Conservation (phyloP, 495 filamentous ascomycete species). For the Astrocystis sublimbata region DNA sequence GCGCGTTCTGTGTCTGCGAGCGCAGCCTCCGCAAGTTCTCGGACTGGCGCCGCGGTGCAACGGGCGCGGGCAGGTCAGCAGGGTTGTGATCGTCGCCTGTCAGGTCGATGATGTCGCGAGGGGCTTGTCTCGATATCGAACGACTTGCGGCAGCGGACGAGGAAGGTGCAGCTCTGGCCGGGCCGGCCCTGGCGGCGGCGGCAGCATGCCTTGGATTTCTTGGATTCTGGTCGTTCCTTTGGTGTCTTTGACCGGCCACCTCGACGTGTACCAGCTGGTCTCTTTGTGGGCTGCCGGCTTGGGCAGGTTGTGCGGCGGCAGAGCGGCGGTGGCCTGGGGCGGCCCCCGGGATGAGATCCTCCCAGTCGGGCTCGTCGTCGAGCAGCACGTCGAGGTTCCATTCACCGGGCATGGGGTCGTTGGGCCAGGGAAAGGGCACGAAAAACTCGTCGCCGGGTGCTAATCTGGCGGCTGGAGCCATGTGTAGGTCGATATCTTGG, state of each 20-base stretch:
- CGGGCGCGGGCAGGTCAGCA: slow-evolving; percentile 7
- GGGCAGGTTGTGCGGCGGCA: too few species aligned
- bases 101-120: slow-evolving; percentile 41
- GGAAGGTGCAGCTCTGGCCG: neutral
- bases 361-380: too few species aligned
- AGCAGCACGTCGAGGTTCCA: too few species aligned
- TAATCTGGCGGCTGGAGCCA: too few species aligned
- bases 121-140: slow-evolving; percentile 13
- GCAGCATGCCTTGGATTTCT: too few species aligned
- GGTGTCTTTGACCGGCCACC: slow-evolving; percentile 11
- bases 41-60: neutral
- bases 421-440: too few species aligned
- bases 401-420: too few species aligned
- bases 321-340: too few species aligned
- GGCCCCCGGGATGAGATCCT: too few species aligned
- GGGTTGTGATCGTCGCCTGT: slow-evolving; percentile 40
- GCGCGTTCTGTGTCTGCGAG: slow-evolving; percentile 32
- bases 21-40: slow-evolving; percentile 35
- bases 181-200: neutral
- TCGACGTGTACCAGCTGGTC: slow-evolving; percentile 35
- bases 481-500: too few species aligned
- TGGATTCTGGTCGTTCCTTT: too few species aligned
- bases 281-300: slow-evolving; percentile 2
- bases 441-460: too few species aligned
- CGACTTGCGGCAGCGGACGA: neutral